These are phyloP conservation scores for Cyberlindnera mississippiensis DNA, from an alignment of 805 yeast genomes.

Conservation along the genomic window DNA sequence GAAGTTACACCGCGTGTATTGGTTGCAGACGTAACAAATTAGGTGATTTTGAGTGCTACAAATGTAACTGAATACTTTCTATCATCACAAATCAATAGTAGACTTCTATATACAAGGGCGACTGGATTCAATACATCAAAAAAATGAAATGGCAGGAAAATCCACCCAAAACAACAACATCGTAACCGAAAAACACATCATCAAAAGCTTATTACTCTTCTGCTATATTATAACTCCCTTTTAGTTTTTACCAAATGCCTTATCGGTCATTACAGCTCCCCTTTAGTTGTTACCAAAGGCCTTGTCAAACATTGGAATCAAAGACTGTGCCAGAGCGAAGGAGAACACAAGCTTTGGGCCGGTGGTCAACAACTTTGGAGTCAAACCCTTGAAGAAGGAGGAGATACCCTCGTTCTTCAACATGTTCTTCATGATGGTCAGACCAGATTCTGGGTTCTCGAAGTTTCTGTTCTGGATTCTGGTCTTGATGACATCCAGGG, in stretches of 20 bases:
- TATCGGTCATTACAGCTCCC: no score
- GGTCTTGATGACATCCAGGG: slow-evolving; percentile 96
- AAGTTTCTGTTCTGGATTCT: slow-evolving; percentile 96
- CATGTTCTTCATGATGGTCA: slow-evolving; percentile 91
- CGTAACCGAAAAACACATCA: no score
- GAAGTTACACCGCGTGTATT: no score
- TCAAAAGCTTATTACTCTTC: no score
- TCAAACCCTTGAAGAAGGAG: slow-evolving; percentile 93
- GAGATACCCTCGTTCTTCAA: slow-evolving; percentile 84
- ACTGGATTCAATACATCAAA: neutral
- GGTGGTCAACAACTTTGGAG: slow-evolving; percentile 94
- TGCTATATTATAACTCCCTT: no score
- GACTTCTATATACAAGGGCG: neutral
- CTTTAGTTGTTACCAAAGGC: slow-evolving; percentile 36
- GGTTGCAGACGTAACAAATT: no score
- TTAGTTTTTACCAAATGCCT: no score
- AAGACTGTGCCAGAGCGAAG: slow-evolving; percentile 95
- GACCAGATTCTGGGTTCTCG: slow-evolving; percentile 92
- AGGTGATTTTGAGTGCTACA: no score
- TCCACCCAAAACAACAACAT: no score
- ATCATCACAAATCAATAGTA: no score
- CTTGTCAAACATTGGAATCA: slow-evolving; percentile 93
- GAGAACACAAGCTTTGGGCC: slow-evolving; percentile 98
- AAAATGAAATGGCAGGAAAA: no score
- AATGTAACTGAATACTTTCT: no score